Base-by-base conservation (phyloP, 345 rosid species). In the Murraya koenigii region DNA sequence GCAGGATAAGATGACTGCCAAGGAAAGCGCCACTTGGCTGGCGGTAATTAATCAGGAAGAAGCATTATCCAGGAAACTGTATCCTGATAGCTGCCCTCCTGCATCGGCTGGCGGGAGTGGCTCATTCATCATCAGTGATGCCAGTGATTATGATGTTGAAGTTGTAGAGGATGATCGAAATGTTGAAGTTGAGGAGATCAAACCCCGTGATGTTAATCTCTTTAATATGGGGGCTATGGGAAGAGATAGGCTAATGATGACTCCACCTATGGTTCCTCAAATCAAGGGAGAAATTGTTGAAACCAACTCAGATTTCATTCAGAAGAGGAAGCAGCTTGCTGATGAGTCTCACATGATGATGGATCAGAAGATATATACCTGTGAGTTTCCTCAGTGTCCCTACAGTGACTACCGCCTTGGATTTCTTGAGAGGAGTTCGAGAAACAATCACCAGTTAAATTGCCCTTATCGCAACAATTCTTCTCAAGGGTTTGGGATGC, bases 1-100 rank as follows among this genome's bases (percentile, higher is more conserved):
- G 80, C 95, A 93, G 86, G 97, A 93, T 76, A 93, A 93, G 82
- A 93, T 93, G 97, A 93, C 97, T 1, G 97, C 95, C 38, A 93
- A 93, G 84, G 97, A 93, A 84, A 91, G 92, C 20, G 93, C 94
- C 28, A 93, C 92, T 49, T 93, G 97, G 97, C 82, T 89, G 67
- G 90, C 91, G 0, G 85, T 93, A 68, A 83, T 93, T 36, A 88
- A 87, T 69, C 94, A 91, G 84, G 97, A 93, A 77, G 97, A 91
- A 82, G 85, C 86, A 7, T 36, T 90, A 78, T 85, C 91, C 6
- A 82, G 92, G 52, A 89, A 87, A 77, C 76, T 92, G 71, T 90
- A 90, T 78, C 97, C 94, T 36, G 91, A 80, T 74, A 82, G 82
- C 64, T 89, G 90, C 76, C 89, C 82, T 52, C 85, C 81, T 71